Evolutionary conservation across 176 grass and related monocot species (phyloP).

Genomic region (Raddia guianensis): DNA sequence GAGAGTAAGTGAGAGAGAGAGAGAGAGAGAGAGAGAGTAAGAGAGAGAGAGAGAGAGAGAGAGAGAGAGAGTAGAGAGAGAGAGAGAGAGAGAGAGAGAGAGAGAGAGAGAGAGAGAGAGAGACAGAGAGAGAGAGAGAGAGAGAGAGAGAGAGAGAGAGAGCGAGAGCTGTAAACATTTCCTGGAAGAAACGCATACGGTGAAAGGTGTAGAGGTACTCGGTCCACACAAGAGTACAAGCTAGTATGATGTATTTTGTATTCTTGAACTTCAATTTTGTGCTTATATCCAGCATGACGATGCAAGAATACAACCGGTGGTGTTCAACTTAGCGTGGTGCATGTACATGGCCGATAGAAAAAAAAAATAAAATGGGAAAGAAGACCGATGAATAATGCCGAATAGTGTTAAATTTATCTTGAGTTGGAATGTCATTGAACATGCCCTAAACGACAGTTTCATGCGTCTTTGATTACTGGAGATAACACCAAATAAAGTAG

Average conservation of each 20-base stretch:
- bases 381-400: too few species aligned
- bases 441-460: not conserved
- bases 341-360: too few species aligned
- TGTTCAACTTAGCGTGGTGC: too few species aligned
- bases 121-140: not conserved
- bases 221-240: not conserved
- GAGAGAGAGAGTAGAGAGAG: not conserved
- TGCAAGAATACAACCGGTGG: too few species aligned
- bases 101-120: not conserved
- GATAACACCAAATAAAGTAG: not conserved
- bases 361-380: too few species aligned
- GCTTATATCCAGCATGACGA: too few species aligned
- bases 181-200: constrained; percentile 27
- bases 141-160: not conserved
- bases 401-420: too few species aligned
- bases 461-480: not conserved
- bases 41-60: not conserved
- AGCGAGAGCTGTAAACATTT: not conserved
- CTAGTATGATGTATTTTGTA: not conserved
- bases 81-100: not conserved
- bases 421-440: too few species aligned
- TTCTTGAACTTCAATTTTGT: not conserved
- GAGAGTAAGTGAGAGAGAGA: not conserved
- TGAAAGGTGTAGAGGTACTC: not conserved
- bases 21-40: too few species aligned